A percentile compares a stretch with the other conserved stretches of the same genome.
phyloP scores from a whole-genome alignment of 2,329 filamentous ascomycete genomes.

The Fonsecaea multimorphosa region DNA sequence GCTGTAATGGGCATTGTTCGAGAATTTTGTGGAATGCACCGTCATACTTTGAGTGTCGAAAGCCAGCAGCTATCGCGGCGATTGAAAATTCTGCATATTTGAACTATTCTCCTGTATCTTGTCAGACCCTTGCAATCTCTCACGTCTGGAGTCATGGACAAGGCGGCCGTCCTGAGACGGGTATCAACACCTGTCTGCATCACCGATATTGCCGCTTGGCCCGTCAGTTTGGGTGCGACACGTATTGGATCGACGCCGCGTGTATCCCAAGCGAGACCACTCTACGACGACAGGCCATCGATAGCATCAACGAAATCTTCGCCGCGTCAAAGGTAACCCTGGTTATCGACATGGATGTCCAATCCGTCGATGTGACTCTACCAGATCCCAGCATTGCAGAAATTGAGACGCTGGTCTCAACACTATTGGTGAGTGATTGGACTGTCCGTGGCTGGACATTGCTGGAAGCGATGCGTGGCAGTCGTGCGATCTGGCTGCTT shows the following conservation, averaged over 20 bases:
- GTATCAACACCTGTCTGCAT: constrained; percentile 14
- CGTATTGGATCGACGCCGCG: constrained; percentile 14
- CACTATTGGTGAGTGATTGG: constrained; percentile 14
- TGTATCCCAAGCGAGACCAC: constrained; percentile 8
- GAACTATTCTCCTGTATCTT: constrained; percentile 6
- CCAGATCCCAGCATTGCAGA: constrained; percentile 4
- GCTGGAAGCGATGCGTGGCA: constrained; percentile 11
- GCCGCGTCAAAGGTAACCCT: constrained; percentile 7
- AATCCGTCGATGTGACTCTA: constrained; percentile 7
- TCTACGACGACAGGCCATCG: constrained; percentile 9
- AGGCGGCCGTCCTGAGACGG: constrained; percentile 13
- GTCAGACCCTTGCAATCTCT: constrained; percentile 10
- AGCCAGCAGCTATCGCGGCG: constrained; percentile 5
- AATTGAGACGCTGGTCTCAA: constrained; percentile 9
- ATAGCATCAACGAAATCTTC: constrained; percentile 13
- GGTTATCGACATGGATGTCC: constrained; percentile 14
- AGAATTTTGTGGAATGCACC: constrained; percentile 3
- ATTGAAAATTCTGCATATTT: neutral
- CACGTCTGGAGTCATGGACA: constrained; percentile 18
- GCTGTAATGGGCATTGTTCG: neutral
- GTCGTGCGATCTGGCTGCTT: constrained; percentile 10
- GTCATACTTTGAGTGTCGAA: constrained; percentile 9
- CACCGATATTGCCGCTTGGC: constrained; percentile 11
- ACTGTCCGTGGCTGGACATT: constrained; percentile 16
- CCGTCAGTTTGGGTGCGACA: constrained; percentile 10